These are phyloP conservation scores for Penicillium bovifimosum DNA, from an alignment of 495 filamentous ascomycete species.

Conservation along the genomic window DNA sequence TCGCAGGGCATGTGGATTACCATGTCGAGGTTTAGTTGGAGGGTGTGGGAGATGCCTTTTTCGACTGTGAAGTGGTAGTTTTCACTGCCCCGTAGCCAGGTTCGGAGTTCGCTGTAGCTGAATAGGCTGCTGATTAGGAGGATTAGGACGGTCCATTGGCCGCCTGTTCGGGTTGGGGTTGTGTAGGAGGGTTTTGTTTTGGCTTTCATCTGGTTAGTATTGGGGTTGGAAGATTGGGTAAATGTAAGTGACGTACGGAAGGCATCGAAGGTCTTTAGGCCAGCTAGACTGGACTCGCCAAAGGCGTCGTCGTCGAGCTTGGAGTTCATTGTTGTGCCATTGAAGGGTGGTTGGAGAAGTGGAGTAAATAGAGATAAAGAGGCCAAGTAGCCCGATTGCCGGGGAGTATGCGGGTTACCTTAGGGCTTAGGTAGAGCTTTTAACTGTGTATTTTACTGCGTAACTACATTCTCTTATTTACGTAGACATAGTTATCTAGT, in stretches of 20 bases:
- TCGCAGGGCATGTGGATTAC: constrained; percentile 87
- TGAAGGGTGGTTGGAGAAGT: constrained; percentile 16
- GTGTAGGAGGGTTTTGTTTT: constrained; percentile 96
- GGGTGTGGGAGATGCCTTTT: constrained; percentile 76
- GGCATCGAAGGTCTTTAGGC: constrained; percentile 85
- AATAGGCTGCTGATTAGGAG: constrained; percentile 65
- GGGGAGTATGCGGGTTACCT: too few species aligned
- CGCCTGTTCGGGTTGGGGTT: constrained; percentile 71
- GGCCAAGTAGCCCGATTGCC: constrained; percentile 37
- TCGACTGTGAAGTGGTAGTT: constrained; percentile 90
- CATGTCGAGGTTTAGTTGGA: constrained; percentile 94
- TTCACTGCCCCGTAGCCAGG: constrained; percentile 80
- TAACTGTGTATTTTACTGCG: too few species aligned
- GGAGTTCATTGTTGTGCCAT: constrained; percentile 51
- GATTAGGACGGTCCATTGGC: constrained; percentile 88
- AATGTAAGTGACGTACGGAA: constrained; percentile 66
- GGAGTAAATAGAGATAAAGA: constrained; percentile 25
- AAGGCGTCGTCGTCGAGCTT: constrained; percentile 75
- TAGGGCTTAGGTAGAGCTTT: too few species aligned
- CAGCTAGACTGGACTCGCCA: constrained; percentile 54
- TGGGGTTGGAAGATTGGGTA: neutral
- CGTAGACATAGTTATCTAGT: too few species aligned
- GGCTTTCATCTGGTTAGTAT: constrained; percentile 73
- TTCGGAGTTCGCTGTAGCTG: constrained; percentile 65
- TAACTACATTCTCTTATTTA: neutral